phyloP scores from a whole-genome alignment of 108 stramenopile genomes.

The Pseudonitzschia multistriata region DNA sequence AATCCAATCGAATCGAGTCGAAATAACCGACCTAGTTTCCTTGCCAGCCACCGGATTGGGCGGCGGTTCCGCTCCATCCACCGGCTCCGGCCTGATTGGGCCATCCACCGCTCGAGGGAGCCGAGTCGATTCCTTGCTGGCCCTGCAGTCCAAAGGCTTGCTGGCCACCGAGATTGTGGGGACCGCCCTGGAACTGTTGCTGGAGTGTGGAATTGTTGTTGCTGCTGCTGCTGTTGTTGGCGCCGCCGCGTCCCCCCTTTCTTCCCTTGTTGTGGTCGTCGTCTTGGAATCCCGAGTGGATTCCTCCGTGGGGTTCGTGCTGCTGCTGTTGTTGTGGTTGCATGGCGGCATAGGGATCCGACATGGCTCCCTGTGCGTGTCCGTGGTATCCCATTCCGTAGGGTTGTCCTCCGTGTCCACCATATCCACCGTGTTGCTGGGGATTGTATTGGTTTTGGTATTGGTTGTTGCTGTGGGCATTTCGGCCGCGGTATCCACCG shows the following conservation, averaged over 20 bases:
- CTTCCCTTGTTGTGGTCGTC: conserved; percentile 61
- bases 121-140: conserved; percentile 25
- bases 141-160: conserved; percentile 68
- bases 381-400: conserved; percentile 67
- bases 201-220: conserved; percentile 31
- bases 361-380: conserved; percentile 57
- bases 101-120: conserved; percentile 44
- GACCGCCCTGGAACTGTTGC: conserved; percentile 57
- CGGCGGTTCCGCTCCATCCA: conserved; percentile 43
- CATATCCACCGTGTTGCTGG: conserved; percentile 63
- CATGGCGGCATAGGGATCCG: conserved; percentile 48
- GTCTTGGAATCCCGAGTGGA: conserved; percentile 46
- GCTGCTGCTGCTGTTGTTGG: conserved; percentile 10
- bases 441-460: conserved; percentile 70
- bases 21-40: conserved; percentile 9
- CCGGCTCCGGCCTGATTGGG: conserved; percentile 33
- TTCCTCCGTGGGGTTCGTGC: conserved; percentile 41
- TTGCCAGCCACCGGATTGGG: conserved; percentile 39
- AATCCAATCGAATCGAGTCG: no score
- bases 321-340: conserved; percentile 44
- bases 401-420: conserved; percentile 69
- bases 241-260: conserved; percentile 50
- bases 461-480: conserved; percentile 53
- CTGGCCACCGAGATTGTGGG: conserved; percentile 33
- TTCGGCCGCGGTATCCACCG: conserved; percentile 65